Percentiles rank a stretch among this genome's conserved stretches.
These are phyloP conservation scores for Leccinum subgranulosum DNA, from an alignment of 768 basidiomycete genomes.

Conservation along the genomic window DNA sequence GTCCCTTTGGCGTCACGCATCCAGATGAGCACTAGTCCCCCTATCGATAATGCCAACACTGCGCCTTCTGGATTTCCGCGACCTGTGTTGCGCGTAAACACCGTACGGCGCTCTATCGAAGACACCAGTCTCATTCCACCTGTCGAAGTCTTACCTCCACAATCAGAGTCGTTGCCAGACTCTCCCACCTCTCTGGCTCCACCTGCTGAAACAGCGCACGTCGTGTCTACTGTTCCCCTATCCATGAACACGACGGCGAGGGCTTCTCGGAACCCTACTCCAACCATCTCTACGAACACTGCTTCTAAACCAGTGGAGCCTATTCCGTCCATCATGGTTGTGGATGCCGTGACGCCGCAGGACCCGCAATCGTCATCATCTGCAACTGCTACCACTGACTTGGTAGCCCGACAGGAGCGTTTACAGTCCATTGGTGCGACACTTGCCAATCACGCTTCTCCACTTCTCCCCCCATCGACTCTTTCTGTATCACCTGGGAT, in stretches of 20 bases:
- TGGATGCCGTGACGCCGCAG: neutral
- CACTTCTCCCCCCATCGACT: neutral
- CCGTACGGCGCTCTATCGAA: neutral
- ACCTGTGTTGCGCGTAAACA: neutral
- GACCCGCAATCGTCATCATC: slow-evolving; percentile 1
- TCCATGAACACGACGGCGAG: neutral
- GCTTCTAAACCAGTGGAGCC: neutral
- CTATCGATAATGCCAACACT: neutral
- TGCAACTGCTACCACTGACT: neutral
- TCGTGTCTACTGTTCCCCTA: neutral
- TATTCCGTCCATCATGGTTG: neutral
- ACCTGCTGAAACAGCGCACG: neutral
- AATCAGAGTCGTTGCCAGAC: slow-evolving; percentile 17
- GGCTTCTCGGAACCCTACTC: neutral
- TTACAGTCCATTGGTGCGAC: slow-evolving; percentile 13
- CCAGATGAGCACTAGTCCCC: slow-evolving; percentile 9
- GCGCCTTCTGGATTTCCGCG: neutral
- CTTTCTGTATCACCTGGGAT: slow-evolving; percentile 9
- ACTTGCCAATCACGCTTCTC: slow-evolving; percentile 10
- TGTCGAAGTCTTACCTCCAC: slow-evolving; percentile 26
- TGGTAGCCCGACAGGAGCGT: slow-evolving; percentile 10
- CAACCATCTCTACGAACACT: neutral
- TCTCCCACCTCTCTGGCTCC: slow-evolving; percentile 10
- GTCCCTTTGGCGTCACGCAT: slow-evolving; percentile 25
- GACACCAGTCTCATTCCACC: slow-evolving; percentile 28